A percentile compares a stretch with the other conserved stretches of the same genome.
phyloP scores from a whole-genome alignment of 257 asterid genomes.

The Asclepias syriaca region DNA sequence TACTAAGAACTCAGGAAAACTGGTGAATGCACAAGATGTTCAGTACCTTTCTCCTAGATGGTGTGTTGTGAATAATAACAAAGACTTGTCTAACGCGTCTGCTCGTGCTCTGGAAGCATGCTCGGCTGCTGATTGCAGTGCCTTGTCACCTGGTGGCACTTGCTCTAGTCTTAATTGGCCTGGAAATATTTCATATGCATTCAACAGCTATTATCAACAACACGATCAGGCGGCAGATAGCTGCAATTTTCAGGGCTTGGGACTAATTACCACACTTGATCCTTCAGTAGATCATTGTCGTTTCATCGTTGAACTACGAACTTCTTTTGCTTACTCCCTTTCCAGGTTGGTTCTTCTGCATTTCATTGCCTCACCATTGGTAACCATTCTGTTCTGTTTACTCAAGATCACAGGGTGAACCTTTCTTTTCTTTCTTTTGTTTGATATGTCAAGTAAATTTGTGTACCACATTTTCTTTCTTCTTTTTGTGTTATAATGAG shows the following conservation, averaged over 20 bases:
- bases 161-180: slow-evolving; percentile 78
- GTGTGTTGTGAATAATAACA: slow-evolving; percentile 80
- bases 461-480: background rate
- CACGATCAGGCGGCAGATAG: slow-evolving; percentile 59
- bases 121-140: slow-evolving; percentile 62
- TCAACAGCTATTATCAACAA: slow-evolving; percentile 75
- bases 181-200: slow-evolving; percentile 68
- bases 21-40: slow-evolving; percentile 59
- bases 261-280: slow-evolving; percentile 77
- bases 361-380: slow-evolving; percentile 26
- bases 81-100: slow-evolving; percentile 48
- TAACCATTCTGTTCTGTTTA: slow-evolving; percentile 32
- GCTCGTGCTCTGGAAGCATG: slow-evolving; percentile 60
- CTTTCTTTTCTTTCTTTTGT: background rate
- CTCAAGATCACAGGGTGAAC: slow-evolving; percentile 13
- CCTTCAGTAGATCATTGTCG: slow-evolving; percentile 65
- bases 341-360: slow-evolving; percentile 11
- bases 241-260: slow-evolving; percentile 67
- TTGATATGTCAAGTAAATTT: background rate
- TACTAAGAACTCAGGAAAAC: slow-evolving; percentile 45
- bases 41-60: slow-evolving; percentile 68
- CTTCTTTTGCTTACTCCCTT: slow-evolving; percentile 35
- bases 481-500: background rate
- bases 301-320: slow-evolving; percentile 49
- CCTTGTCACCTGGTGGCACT: slow-evolving; percentile 53